Base-by-base conservation (phyloP, 169 alveolate species). In the Babesia divergens region DNA sequence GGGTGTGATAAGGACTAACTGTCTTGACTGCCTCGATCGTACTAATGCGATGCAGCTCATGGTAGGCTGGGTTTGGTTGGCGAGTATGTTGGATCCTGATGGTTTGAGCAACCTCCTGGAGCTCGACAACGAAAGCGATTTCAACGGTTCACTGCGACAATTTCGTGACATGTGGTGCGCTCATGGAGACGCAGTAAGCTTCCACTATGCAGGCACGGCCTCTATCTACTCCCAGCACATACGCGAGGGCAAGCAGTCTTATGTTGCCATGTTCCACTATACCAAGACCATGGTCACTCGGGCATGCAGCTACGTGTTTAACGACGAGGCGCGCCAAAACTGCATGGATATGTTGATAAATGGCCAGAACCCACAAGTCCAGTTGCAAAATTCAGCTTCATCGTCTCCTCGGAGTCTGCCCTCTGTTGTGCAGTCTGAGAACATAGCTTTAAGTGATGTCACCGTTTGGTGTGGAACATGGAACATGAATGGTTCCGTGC, bases 1-100 rank as follows among this genome's bases (percentile, higher is more conserved):
- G 50, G 99, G 99, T 37, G 91, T 96, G 1, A 72, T 96, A 32
- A 90, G 99, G 50, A 94, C 97, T 18, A 96, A 97, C 83, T 97
- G 99, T 79, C 81, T 97, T 53, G 99, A 97, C 67, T 96, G 99
- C 80, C 88, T 97, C 20, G 99, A 97, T 82, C 89, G 99, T 66
- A 97, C 99, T 9, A 97, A 97, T 82, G 97, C 94, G n/a, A 80
- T 95, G 28, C 97, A 96, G 82, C 90, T 97, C 67, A 93, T 94
- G 75, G 83, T 93, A 2, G 95, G 95, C 0, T 84, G 96, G 94
- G 76, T 75, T 38, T 70, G 82, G 82, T 35, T 70, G 53, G 62
- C 82, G 18, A 20, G 40, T n/a, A 34, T 70, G 40, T 18, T 70
- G 24, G 82, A 70, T 43, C 82, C 82, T 4, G 29, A 64, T 16